A percentile compares a stretch with the other conserved stretches of the same genome.
Evolutionary conservation across 2,329 filamentous ascomycete species (phyloP).

Genomic region (Chrysoporthe puriensis): DNA sequence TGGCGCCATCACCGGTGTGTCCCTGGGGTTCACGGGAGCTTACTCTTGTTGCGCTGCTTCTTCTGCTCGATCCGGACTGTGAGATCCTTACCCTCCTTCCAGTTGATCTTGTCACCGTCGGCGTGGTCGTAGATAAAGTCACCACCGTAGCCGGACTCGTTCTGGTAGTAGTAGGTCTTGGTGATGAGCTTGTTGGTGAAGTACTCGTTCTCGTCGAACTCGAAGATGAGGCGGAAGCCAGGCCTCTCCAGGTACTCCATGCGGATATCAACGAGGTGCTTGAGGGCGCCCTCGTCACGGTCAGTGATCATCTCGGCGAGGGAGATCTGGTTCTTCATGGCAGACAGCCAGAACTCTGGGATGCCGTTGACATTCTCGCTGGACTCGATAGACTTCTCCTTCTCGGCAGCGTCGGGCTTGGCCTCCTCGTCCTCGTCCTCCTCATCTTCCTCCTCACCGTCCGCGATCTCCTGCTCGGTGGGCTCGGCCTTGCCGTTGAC

Average conservation of each 20-base stretch:
- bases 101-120: slow-evolving; percentile 96
- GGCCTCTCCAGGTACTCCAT: slow-evolving; percentile 99
- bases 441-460: slow-evolving; percentile 79
- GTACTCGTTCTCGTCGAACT: slow-evolving; percentile 92
- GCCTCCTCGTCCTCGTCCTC: slow-evolving; percentile 63
- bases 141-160: slow-evolving; percentile 96
- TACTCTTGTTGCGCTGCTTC: slow-evolving; percentile 99
- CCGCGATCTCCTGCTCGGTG: slow-evolving; percentile 82
- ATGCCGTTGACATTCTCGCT: slow-evolving; percentile 72
- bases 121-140: slow-evolving; percentile 99
- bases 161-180: slow-evolving; percentile 99
- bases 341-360: slow-evolving; percentile 98
- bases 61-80: slow-evolving; percentile 97
- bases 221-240: slow-evolving; percentile 97
- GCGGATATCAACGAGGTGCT: slow-evolving; percentile 86
- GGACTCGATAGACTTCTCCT: slow-evolving; percentile 60
- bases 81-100: slow-evolving; percentile 90
- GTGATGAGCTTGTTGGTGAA: slow-evolving; percentile 97
- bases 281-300: slow-evolving; percentile 91
- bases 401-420: slow-evolving; percentile 49
- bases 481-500: slow-evolving; percentile 88
- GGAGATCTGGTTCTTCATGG: slow-evolving; percentile 99
- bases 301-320: slow-evolving; percentile 99
- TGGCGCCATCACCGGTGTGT: not conserved
- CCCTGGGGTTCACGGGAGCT: slow-evolving; percentile 34